These are phyloP conservation scores for Hanseniaspora clermontiae DNA, from an alignment of 805 yeast species.

Conservation along the genomic window DNA sequence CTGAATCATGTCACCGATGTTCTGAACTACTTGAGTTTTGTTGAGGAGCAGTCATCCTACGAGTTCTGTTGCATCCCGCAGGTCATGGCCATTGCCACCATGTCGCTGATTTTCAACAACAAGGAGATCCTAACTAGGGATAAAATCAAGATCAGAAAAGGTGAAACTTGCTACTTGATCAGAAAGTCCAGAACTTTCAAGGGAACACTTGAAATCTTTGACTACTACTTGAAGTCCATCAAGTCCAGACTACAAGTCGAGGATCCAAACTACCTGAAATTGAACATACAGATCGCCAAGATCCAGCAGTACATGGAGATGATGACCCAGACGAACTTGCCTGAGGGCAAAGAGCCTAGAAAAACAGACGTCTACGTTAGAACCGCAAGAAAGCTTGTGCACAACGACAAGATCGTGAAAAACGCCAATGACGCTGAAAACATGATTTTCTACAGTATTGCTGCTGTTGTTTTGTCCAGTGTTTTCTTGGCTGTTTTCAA, in stretches of 20 bases:
- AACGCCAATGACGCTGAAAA: slow-evolving; percentile 22
- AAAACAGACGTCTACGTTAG: slow-evolving; percentile 29
- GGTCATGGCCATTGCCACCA: slow-evolving; percentile 96
- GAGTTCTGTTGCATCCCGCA: slow-evolving; percentile 96
- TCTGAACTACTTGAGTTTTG: slow-evolving; percentile 57
- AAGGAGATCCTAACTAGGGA: slow-evolving; percentile 48
- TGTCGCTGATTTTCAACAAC: slow-evolving; percentile 75
- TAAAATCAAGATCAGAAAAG: slow-evolving; percentile 82
- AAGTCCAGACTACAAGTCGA: slow-evolving; percentile 65
- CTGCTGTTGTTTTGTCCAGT: slow-evolving; percentile 16
- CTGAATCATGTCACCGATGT: slow-evolving; percentile 66
- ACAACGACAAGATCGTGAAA: slow-evolving; percentile 27
- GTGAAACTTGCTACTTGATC: slow-evolving; percentile 68
- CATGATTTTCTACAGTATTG: slow-evolving; percentile 21
- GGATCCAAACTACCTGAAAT: slow-evolving; percentile 75
- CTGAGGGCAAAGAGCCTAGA: slow-evolving; percentile 38
- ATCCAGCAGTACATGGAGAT: slow-evolving; percentile 78
- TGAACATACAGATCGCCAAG: slow-evolving; percentile 77
- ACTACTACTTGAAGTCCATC: slow-evolving; percentile 57
- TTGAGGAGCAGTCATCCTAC: slow-evolving; percentile 71
- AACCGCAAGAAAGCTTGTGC: slow-evolving; percentile 33
- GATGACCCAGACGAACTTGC: slow-evolving; percentile 54
- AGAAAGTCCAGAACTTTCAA: slow-evolving; percentile 59
- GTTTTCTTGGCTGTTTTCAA: not conserved
- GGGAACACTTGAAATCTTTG: slow-evolving; percentile 66